phyloP scores from a whole-genome alignment of 2,329 filamentous ascomycete species.

The Ilyonectria mors-panacis region DNA sequence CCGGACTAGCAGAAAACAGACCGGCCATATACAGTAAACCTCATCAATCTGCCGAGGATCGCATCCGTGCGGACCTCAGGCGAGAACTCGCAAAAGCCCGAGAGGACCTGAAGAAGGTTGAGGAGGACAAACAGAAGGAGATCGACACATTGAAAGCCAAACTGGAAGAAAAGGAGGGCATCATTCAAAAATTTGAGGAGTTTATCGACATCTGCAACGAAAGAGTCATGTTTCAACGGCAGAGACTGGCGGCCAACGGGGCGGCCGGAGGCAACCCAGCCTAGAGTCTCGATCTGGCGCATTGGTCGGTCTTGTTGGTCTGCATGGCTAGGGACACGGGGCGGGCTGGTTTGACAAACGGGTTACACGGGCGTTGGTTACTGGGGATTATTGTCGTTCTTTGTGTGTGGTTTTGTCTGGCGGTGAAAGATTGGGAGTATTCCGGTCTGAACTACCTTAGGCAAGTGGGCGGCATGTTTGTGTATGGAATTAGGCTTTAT shows the following conservation, averaged over 20 bases:
- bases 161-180: conserved; percentile 74
- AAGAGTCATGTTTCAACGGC: conserved; percentile 74
- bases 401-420: conserved; percentile 14
- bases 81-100: conserved; percentile 72
- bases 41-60: conserved; percentile 73
- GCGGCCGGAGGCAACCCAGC: conserved; percentile 47
- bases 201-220: conserved; percentile 80
- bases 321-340: conserved; percentile 34
- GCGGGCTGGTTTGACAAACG: conserved; percentile 31
- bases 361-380: conserved; percentile 41
- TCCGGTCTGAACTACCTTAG: conserved; percentile 28
- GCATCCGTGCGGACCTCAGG: conserved; percentile 73
- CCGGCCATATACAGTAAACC: conserved; percentile 78
- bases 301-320: conserved; percentile 35
- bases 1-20: conserved; percentile 71
- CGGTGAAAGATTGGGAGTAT: conserved; percentile 34
- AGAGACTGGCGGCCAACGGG: conserved; percentile 60
- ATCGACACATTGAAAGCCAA: conserved; percentile 71
- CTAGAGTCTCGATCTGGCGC: conserved; percentile 37
- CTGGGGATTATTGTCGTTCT: conserved; percentile 20
- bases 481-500: conserved; percentile 41
- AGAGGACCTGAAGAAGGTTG: conserved; percentile 69
- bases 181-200: conserved; percentile 76
- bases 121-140: conserved; percentile 70
- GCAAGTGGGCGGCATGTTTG: conserved; percentile 40